A percentile compares a stretch with the other conserved stretches of the same genome.
Evolutionary conservation across 2,329 filamentous ascomycete species (phyloP).

Genomic region (Ophiosphaerella herpotricha): DNA sequence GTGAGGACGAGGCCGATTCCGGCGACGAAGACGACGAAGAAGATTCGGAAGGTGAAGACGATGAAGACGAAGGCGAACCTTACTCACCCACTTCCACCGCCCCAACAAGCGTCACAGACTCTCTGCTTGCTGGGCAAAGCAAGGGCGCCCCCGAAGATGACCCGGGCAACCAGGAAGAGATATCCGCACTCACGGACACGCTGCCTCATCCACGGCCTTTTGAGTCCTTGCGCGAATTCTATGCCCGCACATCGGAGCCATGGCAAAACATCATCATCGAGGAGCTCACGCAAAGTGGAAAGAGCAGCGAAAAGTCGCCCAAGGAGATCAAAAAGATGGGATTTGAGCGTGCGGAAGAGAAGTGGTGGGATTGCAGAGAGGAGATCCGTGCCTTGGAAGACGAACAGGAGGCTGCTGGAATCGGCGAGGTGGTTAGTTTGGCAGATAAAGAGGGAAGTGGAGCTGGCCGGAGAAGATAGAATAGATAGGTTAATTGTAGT

Average conservation of each 20-base stretch:
- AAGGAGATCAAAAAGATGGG: slow-evolving; percentile 94
- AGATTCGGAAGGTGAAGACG: slow-evolving; percentile 58
- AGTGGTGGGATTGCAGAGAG: slow-evolving; percentile 98
- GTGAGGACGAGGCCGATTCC: slow-evolving; percentile 50
- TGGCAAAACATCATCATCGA: slow-evolving; percentile 90
- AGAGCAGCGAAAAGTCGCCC: slow-evolving; percentile 67
- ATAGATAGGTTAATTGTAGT: neutral
- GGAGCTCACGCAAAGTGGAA: slow-evolving; percentile 64
- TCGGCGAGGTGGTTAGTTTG: slow-evolving; percentile 90
- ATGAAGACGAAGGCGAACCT: slow-evolving; percentile 14
- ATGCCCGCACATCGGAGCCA: slow-evolving; percentile 79
- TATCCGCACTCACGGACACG: slow-evolving; percentile 66
- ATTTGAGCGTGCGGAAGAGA: slow-evolving; percentile 89
- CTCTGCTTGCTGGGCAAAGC: slow-evolving; percentile 19
- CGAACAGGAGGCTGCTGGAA: slow-evolving; percentile 93
- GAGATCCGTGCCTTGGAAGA: slow-evolving; percentile 91
- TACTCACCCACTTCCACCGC: slow-evolving; percentile 48
- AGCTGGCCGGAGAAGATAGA: slow-evolving; percentile 40
- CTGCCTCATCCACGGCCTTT: slow-evolving; percentile 81
- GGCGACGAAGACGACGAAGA: slow-evolving; percentile 50
- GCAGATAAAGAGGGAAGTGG: slow-evolving; percentile 64
- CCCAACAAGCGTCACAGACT: slow-evolving; percentile 54
- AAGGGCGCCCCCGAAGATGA: slow-evolving; percentile 44
- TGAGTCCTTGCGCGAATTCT: slow-evolving; percentile 90
- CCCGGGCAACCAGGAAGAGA: slow-evolving; percentile 56